Base-by-base conservation (phyloP, 805 yeast species). In the Lipomyces spencermartinsiae region DNA sequence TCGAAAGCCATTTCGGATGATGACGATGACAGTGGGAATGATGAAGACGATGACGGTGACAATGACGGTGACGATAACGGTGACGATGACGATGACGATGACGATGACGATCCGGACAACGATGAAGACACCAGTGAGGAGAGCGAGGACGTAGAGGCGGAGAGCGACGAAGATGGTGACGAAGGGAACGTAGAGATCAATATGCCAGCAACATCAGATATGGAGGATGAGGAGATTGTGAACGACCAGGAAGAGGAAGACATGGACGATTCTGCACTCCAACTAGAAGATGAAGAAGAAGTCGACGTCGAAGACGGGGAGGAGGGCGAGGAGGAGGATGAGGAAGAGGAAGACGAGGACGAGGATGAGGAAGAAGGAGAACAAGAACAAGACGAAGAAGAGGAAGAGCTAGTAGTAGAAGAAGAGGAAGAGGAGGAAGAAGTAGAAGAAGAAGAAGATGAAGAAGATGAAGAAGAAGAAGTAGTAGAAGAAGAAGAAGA, bases 111-210 rank as follows among this genome's bases (percentile, higher is more conserved):
- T 25, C 29, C 29, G 29, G 29, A 25, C 29, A 3, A 25, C n/a
- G n/a, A n/a, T n/a, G n/a, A n/a, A n/a, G n/a, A n/a, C n/a, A n/a
- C n/a, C n/a, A n/a, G n/a, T 25, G 29, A 61, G 56, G 62, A 59
- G 19, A 16, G 54, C 54, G 54, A 49, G n/a, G 59, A 56, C 29
- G 29, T 25, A 25, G 29, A 7, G 29, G 29, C 29, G 29, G 29
- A 25, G 29, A 25, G 29, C 29, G 73, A 69, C 10, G 74, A 72
- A 7, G 70, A 34, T 14, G 67, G 55, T n/a, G 64, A n/a, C 7
- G 29, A 16, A 4, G 59, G 25, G 22, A 53, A 55, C 29, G 54
- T 49, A 12, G 10, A 37, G 29, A 25, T 25, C 29, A 25, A 25
- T 25, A 25, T 25, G 29, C 29, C 29, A 25, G 29, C 29, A 25